These are phyloP conservation scores for Lotmaria passim DNA, from an alignment of 208 protist species.

Conservation along the genomic window DNA sequence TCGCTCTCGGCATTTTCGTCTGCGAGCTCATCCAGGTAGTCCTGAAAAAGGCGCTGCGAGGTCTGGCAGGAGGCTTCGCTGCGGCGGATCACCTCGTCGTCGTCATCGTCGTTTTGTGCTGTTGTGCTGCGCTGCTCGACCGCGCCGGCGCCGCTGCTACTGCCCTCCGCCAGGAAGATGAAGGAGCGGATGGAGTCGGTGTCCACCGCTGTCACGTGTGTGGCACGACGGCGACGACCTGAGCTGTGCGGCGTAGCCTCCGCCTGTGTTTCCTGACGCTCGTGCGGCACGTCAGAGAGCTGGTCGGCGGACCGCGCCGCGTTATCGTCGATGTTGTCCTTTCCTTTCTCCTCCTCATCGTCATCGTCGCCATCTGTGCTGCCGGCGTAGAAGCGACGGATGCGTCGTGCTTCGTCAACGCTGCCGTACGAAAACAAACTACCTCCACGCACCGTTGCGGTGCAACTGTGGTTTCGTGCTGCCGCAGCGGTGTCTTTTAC, in stretches of 20 bases:
- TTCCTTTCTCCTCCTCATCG: not conserved
- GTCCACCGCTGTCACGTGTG: not conserved
- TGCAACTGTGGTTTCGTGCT: not conserved
- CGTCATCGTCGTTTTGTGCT: not conserved
- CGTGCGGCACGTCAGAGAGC: not conserved
- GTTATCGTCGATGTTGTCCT: not conserved
- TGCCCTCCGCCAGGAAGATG: not conserved
- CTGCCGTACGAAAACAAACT: constrained; percentile 6
- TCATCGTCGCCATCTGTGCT: not conserved
- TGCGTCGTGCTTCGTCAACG: constrained; percentile 3
- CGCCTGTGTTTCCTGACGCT: not conserved
- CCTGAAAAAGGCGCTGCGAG: constrained; percentile 19
- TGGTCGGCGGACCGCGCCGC: not conserved
- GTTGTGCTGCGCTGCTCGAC: not conserved
- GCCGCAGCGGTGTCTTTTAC: not conserved
- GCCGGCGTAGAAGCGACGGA: constrained; percentile 14
- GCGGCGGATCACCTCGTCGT: constrained; percentile 32
- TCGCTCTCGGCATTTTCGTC: not conserved
- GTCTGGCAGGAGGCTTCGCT: constrained; percentile 36
- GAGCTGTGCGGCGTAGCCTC: not conserved
- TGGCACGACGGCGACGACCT: constrained; percentile 8
- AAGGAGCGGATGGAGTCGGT: not conserved
- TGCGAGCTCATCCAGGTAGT: not conserved
- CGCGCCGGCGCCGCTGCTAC: not conserved
- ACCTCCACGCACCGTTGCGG: not conserved